A percentile compares a stretch with the other conserved stretches of the same genome.
Conservation (phyloP, 192 early-diverging fungal species). For the Pilaira anomala region DNA sequence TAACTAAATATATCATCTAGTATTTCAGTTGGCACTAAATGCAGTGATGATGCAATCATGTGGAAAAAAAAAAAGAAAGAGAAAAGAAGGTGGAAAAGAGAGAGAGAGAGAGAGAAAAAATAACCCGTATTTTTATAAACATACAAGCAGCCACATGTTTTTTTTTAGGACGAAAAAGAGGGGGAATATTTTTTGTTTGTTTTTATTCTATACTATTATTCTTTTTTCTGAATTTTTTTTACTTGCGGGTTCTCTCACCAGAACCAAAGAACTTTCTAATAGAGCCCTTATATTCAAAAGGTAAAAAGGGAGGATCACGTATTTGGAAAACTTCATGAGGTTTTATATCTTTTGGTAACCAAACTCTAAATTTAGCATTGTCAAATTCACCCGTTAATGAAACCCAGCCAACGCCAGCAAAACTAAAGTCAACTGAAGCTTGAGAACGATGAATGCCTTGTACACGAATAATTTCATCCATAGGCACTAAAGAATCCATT, state of each 20-base stretch:
- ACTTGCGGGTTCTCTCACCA: slow-evolving; percentile 25
- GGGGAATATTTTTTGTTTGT: not conserved
- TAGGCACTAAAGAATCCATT: slow-evolving; percentile 35
- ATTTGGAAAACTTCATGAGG: slow-evolving; percentile 30
- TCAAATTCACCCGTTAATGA: slow-evolving; percentile 52
- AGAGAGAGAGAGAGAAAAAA: not conserved
- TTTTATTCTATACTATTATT: not conserved
- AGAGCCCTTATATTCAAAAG: slow-evolving; percentile 54
- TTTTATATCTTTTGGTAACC: slow-evolving; percentile 42
- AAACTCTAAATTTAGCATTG: slow-evolving; percentile 46
- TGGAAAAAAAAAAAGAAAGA: slow-evolving; percentile 2
- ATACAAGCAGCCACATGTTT: not conserved
- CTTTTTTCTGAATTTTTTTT: slow-evolving; percentile 7
- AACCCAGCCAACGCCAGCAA: slow-evolving; percentile 65
- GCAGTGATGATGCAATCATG: too few species aligned
- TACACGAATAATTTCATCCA: slow-evolving; percentile 43
- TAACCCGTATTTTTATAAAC: not conserved
- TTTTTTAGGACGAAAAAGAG: too few species aligned
- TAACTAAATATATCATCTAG: too few species aligned
- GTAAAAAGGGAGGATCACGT: slow-evolving; percentile 57
- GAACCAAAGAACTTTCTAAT: slow-evolving; percentile 37
- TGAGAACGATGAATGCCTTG: slow-evolving; percentile 40
- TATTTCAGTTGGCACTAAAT: too few species aligned
- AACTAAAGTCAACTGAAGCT: slow-evolving; percentile 53
- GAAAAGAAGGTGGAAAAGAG: not conserved